Conservation (phyloP, 176 grass and related monocot genomes). For the Ensete glaucum region DNA sequence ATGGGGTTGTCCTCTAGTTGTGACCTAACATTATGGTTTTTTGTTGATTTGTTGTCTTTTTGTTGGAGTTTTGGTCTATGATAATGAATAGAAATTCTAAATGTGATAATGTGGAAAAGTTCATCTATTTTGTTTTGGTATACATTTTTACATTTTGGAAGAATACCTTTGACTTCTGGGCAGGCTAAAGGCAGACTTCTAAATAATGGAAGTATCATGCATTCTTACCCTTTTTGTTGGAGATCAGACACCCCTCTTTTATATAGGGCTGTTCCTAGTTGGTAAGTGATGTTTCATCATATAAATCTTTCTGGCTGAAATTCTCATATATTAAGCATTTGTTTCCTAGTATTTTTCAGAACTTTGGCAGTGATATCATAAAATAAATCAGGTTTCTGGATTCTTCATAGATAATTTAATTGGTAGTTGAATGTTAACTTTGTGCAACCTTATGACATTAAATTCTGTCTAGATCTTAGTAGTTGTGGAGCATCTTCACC, state of each 20-base stretch:
- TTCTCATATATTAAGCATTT: not conserved
- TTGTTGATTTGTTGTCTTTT: too few species aligned
- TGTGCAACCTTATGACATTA: too few species aligned
- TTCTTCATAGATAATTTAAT: not conserved
- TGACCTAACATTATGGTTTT: too few species aligned
- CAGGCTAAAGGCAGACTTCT: conserved; percentile 98
- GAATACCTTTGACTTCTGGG: conserved; percentile 17
- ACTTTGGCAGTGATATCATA: not conserved
- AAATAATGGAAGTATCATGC: conserved; percentile 69
- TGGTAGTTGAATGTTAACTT: too few species aligned
- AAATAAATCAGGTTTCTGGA: not conserved
- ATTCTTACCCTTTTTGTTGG: conserved; percentile 99
- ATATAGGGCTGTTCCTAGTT: conserved; percentile 97
- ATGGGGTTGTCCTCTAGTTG: too few species aligned
- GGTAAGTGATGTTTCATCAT: conserved; percentile 48
- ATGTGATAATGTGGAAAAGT: too few species aligned
- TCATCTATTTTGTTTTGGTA: not conserved
- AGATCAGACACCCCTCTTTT: conserved; percentile 93
- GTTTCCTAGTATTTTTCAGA: not conserved
- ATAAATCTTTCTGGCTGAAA: not conserved
- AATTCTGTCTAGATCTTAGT: not conserved
- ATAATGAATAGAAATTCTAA: too few species aligned
- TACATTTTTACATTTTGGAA: not conserved
- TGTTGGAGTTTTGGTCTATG: too few species aligned
- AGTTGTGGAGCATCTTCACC: not conserved